Percentiles rank a stretch among this genome's conserved stretches.
Evolutionary conservation across 495 filamentous ascomycete genomes (phyloP).

Genomic region (Xylaria cubensis): DNA sequence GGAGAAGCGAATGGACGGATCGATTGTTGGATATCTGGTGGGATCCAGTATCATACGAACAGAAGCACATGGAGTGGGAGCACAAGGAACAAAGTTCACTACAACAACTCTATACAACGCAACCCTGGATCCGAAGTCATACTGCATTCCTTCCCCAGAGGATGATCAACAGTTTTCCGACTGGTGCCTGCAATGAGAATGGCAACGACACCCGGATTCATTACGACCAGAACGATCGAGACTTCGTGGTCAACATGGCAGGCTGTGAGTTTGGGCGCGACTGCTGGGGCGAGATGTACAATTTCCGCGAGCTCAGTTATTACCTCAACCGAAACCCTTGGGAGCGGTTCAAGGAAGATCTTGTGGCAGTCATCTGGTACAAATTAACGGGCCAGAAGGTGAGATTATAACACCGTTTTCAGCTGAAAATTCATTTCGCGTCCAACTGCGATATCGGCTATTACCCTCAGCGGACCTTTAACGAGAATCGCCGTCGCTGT

Average conservation of each 20-base stretch:
- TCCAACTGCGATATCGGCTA: neutral
- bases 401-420: conserved; percentile 46
- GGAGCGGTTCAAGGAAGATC: conserved; percentile 72
- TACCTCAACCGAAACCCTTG: conserved; percentile 80
- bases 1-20: conserved; percentile 85
- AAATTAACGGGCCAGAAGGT: conserved; percentile 63
- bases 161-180: conserved; percentile 91
- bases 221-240: conserved; percentile 82
- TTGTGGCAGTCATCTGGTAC: conserved; percentile 58
- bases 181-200: conserved; percentile 81
- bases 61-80: conserved; percentile 99
- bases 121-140: conserved; percentile 90
- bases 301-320: conserved; percentile 87
- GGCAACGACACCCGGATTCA: conserved; percentile 77
- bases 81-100: conserved; percentile 98
- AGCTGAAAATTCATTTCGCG: neutral
- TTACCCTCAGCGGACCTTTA: neutral
- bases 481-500: neutral
- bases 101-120: conserved; percentile 87
- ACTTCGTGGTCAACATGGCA: conserved; percentile 99
- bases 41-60: conserved; percentile 97
- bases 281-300: conserved; percentile 97
- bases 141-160: conserved; percentile 91
- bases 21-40: conserved; percentile 96
- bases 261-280: conserved; percentile 96